phyloP scores from a whole-genome alignment of 768 basidiomycete genomes.

The Suillus plorans region DNA sequence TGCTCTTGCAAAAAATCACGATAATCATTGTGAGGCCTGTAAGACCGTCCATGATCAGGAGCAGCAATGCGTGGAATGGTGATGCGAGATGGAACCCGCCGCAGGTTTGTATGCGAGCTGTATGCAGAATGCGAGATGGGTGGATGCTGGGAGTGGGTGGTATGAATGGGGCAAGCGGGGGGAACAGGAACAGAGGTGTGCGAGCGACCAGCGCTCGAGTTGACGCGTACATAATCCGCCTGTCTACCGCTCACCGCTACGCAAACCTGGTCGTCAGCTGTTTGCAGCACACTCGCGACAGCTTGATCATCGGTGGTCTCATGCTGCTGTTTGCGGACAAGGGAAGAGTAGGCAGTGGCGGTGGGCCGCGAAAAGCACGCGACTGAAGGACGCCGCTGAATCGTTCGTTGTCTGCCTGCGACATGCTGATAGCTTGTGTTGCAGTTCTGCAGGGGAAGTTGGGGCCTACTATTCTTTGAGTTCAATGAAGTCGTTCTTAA shows the following conservation, averaged over 20 bases:
- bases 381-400: neutral
- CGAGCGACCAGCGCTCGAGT: neutral
- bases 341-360: slow-evolving; percentile 6
- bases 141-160: neutral
- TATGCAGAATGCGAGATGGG: slow-evolving; percentile 2
- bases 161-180: neutral
- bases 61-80: neutral
- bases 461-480: neutral
- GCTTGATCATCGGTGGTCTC: neutral
- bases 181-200: neutral
- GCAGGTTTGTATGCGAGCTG: slow-evolving; percentile 2
- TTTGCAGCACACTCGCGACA: neutral
- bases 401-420: neutral
- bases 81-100: neutral
- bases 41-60: neutral
- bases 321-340: neutral
- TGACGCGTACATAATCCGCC: neutral
- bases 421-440: neutral
- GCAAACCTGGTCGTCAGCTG: neutral
- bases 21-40: neutral
- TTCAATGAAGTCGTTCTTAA: slow-evolving; percentile 6
- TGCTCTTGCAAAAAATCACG: neutral
- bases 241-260: slow-evolving; percentile 6
- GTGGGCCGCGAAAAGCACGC: neutral
- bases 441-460: neutral